These are phyloP conservation scores for Solanum rostratum DNA, from an alignment of 257 asterid species.

Conservation along the genomic window DNA sequence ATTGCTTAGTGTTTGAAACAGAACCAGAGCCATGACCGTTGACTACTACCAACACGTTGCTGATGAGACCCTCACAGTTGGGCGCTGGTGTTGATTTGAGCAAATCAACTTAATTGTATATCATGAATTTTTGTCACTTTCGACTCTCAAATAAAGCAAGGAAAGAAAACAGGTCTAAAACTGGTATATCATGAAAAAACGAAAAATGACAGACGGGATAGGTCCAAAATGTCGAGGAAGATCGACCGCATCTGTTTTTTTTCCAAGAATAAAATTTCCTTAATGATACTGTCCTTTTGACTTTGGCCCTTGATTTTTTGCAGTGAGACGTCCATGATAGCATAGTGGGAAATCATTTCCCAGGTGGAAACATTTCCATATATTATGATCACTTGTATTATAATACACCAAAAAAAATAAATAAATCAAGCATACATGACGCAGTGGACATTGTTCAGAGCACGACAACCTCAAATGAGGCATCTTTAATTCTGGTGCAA, in stretches of 20 bases:
- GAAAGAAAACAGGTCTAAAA: neutral
- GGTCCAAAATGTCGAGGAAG: neutral
- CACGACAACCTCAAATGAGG: neutral
- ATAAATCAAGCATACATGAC: no score
- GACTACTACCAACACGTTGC: neutral
- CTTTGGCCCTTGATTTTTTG: no score
- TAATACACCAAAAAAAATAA: neutral
- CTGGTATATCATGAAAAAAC: neutral
- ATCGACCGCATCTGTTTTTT: no score
- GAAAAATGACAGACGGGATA: neutral
- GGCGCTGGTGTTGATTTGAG: neutral
- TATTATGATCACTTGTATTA: neutral
- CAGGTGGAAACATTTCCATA: neutral
- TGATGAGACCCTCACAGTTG: neutral
- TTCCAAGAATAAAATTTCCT: no score
- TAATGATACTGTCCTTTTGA: no score
- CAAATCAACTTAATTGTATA: neutral
- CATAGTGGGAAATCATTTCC: neutral
- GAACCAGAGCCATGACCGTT: neutral
- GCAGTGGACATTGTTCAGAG: neutral
- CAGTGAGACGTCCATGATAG: neutral
- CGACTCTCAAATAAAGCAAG: neutral
- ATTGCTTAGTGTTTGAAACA: neutral
- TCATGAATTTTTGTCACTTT: neutral
- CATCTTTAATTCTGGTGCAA: neutral